phyloP scores from a whole-genome alignment of 192 early-diverging fungal species.

The Podila clonocystis region DNA sequence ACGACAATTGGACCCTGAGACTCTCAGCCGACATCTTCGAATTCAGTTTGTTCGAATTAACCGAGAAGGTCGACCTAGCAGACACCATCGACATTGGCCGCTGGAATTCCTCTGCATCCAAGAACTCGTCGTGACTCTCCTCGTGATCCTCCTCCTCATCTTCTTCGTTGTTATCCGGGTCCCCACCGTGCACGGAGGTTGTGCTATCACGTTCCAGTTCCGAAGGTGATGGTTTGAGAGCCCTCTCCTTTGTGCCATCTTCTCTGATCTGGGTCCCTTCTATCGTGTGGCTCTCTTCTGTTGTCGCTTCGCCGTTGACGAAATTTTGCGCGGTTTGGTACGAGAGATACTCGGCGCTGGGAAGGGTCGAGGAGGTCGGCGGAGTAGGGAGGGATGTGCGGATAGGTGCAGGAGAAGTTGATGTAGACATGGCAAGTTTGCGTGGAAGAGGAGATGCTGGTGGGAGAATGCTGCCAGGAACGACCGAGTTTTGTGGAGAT shows the following conservation, averaged over 20 bases:
- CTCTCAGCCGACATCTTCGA: neutral
- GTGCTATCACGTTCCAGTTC: neutral
- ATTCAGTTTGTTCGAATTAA: neutral
- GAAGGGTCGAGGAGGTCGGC: neutral
- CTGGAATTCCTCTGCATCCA: conserved; percentile 22
- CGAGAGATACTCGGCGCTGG: neutral
- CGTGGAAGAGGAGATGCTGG: conserved; percentile 11
- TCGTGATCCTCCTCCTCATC: neutral
- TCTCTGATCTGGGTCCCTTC: neutral
- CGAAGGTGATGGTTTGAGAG: neutral
- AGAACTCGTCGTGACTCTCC: conserved; percentile 41
- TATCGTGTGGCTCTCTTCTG: neutral
- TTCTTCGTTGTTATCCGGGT: neutral
- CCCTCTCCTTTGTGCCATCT: neutral
- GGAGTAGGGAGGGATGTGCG: conserved; percentile 1
- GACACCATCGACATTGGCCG: neutral
- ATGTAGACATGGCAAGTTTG: neutral
- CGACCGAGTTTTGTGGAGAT: conserved; percentile 18
- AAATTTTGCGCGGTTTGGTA: neutral
- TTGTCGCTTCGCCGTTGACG: neutral
- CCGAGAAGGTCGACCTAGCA: neutral
- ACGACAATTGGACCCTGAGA: neutral
- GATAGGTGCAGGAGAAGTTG: neutral
- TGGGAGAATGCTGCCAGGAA: conserved; percentile 2
- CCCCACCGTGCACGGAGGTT: too few relatives aligned